These are phyloP conservation scores for Calonectria pauciramosa DNA, from an alignment of 2,329 filamentous ascomycete genomes.

Conservation along the genomic window DNA sequence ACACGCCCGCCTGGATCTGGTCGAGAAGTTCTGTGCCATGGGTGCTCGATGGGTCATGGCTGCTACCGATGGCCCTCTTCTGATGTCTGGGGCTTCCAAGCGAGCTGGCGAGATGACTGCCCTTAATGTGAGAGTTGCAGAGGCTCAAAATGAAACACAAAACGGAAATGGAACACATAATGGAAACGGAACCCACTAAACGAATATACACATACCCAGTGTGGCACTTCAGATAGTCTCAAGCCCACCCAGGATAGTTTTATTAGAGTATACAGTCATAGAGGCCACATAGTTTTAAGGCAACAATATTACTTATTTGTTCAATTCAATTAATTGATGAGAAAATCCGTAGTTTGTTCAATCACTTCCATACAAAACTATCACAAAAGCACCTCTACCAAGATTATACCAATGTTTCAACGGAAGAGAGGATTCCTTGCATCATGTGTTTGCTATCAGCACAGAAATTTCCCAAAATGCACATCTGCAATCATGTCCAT, in stretches of 20 bases:
- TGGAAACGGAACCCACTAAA: slow-evolving; percentile 3
- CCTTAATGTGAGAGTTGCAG: slow-evolving; percentile 34
- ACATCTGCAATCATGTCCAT: background rate
- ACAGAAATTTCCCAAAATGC: background rate
- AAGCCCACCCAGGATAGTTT: background rate
- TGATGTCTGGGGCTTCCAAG: slow-evolving; percentile 45
- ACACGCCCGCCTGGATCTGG: slow-evolving; percentile 54
- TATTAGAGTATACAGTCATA: background rate
- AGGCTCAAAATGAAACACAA: slow-evolving; percentile 6
- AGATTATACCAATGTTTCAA: background rate
- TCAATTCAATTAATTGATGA: background rate
- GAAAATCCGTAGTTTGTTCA: background rate
- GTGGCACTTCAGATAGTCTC: no score
- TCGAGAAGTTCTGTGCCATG: slow-evolving; percentile 53
- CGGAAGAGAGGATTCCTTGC: background rate
- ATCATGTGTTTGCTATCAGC: background rate
- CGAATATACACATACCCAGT: background rate
- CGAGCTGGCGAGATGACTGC: slow-evolving; percentile 41
- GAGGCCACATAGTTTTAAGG: background rate
- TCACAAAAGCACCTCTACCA: background rate
- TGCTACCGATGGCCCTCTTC: slow-evolving; percentile 46
- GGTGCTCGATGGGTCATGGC: slow-evolving; percentile 48
- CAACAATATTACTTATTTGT: background rate
- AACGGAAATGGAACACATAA: slow-evolving; percentile 5
- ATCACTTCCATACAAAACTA: background rate